Conservation (phyloP, 2,329 filamentous ascomycete species). For the Xylariaceae sp. region DNA sequence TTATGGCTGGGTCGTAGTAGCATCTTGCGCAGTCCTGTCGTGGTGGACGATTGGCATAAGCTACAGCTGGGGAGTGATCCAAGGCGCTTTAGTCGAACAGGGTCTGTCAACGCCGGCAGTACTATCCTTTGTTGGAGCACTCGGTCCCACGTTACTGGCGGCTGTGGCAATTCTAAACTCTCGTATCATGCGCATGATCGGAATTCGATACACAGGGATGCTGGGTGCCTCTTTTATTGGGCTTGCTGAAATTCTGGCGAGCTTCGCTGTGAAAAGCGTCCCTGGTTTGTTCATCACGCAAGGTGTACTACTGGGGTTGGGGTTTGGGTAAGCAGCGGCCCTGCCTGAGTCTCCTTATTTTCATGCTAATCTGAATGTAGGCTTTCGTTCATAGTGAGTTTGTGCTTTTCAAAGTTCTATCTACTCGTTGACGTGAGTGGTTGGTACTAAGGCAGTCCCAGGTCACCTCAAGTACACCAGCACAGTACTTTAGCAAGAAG, state of each 20-base stretch:
- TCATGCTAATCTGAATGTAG: slow-evolving; percentile 14
- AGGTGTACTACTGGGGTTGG: slow-evolving; percentile 26
- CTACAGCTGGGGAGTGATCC: slow-evolving; percentile 30
- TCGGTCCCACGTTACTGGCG: slow-evolving; percentile 25
- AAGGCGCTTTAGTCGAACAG: slow-evolving; percentile 26
- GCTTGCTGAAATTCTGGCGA: slow-evolving; percentile 31
- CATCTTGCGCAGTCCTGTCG: slow-evolving; percentile 24
- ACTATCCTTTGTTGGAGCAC: slow-evolving; percentile 30
- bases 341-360: neutral
- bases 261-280: slow-evolving; percentile 46
- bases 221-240: slow-evolving; percentile 24
- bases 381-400: slow-evolving; percentile 28
- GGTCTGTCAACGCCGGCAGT: slow-evolving; percentile 25
- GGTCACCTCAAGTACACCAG: slow-evolving; percentile 55
- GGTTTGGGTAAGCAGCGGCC: slow-evolving; percentile 26
- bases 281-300: slow-evolving; percentile 45
- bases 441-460: slow-evolving; percentile 24
- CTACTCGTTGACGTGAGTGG: neutral
- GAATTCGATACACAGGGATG: slow-evolving; percentile 26
- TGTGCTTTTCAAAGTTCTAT: neutral
- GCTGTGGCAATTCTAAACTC: slow-evolving; percentile 25
- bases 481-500: slow-evolving; percentile 62
- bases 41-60: slow-evolving; percentile 34
- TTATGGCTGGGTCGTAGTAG: slow-evolving; percentile 32
- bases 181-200: slow-evolving; percentile 26